Base-by-base conservation (phyloP, 2,329 filamentous ascomycete species). In the Raffaelea arxii region DNA sequence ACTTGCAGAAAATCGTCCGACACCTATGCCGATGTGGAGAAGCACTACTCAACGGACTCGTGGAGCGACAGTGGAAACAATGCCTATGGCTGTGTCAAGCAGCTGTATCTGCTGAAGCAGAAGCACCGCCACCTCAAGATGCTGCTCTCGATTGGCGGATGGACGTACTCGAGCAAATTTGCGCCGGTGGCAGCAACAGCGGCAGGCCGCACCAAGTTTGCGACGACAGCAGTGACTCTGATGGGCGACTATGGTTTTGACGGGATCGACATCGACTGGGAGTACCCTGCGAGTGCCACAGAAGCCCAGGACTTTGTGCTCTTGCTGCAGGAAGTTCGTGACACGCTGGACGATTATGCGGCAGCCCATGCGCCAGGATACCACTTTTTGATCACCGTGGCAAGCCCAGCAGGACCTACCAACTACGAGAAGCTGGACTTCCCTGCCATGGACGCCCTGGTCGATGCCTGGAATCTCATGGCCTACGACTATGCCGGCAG, bases 81-180 rank as follows among this genome's bases (percentile, higher is more conserved):
- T 58, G 77, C 80, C 43, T 89, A 88, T 56, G 88, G 88, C 36
- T 84, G 79, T 58, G 63, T 88, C 52, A 89, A 89, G 65, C 85
- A 91, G 59, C 68, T 94, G 2, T 86, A 75, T 60, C 63, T 86
- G 1, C 72, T 85, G 44, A 94, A 94, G 70, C 82, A 88, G 65
- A 66, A 72, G 54, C 78, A 94, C 60, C 78, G 86, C 19, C 78
- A 85, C 44, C 64, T 94, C 48, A 94, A 94, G 64, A 73, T 84
- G 2, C 66, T 92, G n/a, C 72, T 92, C 9, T 87, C 82, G 30
- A 84, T 94, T 49, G 88, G 88, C 36, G 88, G 88, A 16, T 92
- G 82, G 80, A 85, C 79, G 0, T 87, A 84, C 60, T 86, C 82
- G 4, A 64, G 74, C 45, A 83, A 85, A 55, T 87, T 91, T 58